Base-by-base conservation (phyloP, 495 filamentous ascomycete genomes). In the Aspergillus coremiiformis region DNA sequence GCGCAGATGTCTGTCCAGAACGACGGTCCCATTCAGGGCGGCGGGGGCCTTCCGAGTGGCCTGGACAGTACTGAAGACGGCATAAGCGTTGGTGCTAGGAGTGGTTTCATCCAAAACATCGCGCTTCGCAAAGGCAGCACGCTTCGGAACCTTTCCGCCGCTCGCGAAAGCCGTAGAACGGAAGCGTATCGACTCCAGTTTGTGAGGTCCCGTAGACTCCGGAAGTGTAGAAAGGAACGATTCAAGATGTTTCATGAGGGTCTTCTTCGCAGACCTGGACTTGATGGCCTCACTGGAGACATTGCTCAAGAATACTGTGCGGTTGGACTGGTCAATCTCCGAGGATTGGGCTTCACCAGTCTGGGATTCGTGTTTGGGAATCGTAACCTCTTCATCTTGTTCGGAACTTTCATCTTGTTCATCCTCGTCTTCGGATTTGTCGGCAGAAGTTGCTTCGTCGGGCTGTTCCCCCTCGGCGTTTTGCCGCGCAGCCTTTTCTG, bases 301-400 rank as follows among this genome's bases (percentile, higher is more conserved):
- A 59, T 99, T 99, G 55, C 86, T 87, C 23, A 99, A 73, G 67
- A 96, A 99, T 39, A 99, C 81, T 3, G 94, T 97, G 19, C 93
- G 85, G 51, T 80, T 80, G 14, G 93, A 88, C 67, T 95, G 96
- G 33, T 93, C 86, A 0, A 94, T 51, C 53, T 94, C 89, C 27
- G 59, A 49, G 3, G 68, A 59, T 17, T 75, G 70, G 44, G 66
- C 62, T 14, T 64, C 52, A 4, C 68, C 65, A 19, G 67, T 47
- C 15, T 78, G 47, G 12, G 74, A 76, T 61, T 87, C 84, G 63
- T 87, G 85, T 47, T 79, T 72, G 1, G 79, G 82, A 7, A 71
- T 42, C 2, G 56, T 51, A 10, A 43, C 41, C 15, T 53, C 49
- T 9, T 60, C 63, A 26, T 63, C 67, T 46, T 67, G 67, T 24